These are phyloP conservation scores for Claviceps sp. DNA, from an alignment of 2,329 filamentous ascomycete genomes.

Conservation along the genomic window DNA sequence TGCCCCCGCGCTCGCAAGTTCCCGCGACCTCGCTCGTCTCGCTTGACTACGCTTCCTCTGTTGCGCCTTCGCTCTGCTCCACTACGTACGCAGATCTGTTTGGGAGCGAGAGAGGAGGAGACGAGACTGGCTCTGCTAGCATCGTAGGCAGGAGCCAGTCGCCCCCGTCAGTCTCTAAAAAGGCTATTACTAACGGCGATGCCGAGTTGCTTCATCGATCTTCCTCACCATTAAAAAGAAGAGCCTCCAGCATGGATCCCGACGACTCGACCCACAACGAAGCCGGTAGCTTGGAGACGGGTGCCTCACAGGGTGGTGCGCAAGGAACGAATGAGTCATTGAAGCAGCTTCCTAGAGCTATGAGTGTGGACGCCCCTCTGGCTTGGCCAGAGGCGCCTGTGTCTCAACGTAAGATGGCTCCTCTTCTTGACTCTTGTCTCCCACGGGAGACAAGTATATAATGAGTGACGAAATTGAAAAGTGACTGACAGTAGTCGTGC, in stretches of 20 bases:
- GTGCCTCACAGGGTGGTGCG: conserved; percentile 15
- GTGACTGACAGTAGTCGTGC: conserved; percentile 4
- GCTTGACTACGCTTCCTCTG: conserved; percentile 39
- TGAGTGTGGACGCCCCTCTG: conserved; percentile 27
- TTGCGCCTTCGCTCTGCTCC: conserved; percentile 43
- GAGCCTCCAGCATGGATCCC: conserved; percentile 48
- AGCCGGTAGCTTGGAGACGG: conserved; percentile 34
- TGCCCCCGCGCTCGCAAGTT: conserved; percentile 39
- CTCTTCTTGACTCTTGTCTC: too few relatives aligned
- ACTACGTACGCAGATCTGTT: conserved; percentile 43
- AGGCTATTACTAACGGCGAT: conserved; percentile 47
- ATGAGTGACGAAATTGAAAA: background rate
- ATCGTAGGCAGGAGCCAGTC: conserved; percentile 34
- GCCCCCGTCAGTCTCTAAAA: conserved; percentile 35
- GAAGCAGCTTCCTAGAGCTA: conserved; percentile 21
- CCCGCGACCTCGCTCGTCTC: conserved; percentile 26
- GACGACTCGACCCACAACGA: conserved; percentile 27
- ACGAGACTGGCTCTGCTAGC: conserved; percentile 29
- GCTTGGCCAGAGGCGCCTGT: conserved; percentile 4
- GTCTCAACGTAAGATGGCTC: conserved; percentile 4
- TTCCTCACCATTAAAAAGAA: conserved; percentile 51
- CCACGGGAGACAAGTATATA: too few relatives aligned
- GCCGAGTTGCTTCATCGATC: conserved; percentile 44
- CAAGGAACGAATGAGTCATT: conserved; percentile 9
- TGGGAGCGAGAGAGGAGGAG: conserved; percentile 39